Evolutionary conservation across 345 rosid species (phyloP), one percentile per base, ranked within the genome.

Genomic region (Eucalyptus fibrosa): DNA sequence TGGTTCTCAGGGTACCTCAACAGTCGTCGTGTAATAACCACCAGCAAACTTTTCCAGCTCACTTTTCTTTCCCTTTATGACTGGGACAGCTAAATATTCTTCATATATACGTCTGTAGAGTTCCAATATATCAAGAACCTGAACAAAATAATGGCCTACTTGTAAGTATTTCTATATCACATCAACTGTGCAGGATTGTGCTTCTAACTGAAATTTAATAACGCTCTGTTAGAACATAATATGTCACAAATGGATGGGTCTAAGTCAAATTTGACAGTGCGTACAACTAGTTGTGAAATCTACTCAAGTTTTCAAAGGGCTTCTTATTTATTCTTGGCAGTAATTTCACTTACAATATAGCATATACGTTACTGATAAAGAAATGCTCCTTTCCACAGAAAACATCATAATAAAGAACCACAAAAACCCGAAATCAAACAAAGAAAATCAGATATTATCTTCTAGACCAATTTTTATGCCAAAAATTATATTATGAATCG

Each of bases 41-140:
- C 98, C 99, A 90, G 99, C 99, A 93, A 97, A 98, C 94, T 98
- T 98, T 93, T 97, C 99, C 91, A 94, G 91, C 93, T 98, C 99
- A 94, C 98, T 98, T 94, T 97, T 98, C 95, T 92, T 95, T 56
- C 99, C 99, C 92, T 96, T 98, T 86, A 96, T 91, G 88, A 98
- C 96, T 86, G 99, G 99, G 77, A 97, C 92, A 28, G 99, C 99
- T 89, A 98, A 94, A 92, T 92, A 97, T 89, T 96, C 99, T 93
- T 98, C 98, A 89, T 98, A 97, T 87, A 98, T 95, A 86, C 96
- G 94, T 51, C 97, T 92, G 91, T 98, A 98, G 12, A 98, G 95
- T 89, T 97, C 98, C 96, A 98, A 92, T 91, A 98, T 94, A 90
- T 94, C 92, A 90, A 94, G 95, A 89, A 96, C 97, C 97, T 96